A percentile compares a stretch with the other conserved stretches of the same genome.
Conservation (phyloP, 164 flowering plant species). For the Vitis rupestris region DNA sequence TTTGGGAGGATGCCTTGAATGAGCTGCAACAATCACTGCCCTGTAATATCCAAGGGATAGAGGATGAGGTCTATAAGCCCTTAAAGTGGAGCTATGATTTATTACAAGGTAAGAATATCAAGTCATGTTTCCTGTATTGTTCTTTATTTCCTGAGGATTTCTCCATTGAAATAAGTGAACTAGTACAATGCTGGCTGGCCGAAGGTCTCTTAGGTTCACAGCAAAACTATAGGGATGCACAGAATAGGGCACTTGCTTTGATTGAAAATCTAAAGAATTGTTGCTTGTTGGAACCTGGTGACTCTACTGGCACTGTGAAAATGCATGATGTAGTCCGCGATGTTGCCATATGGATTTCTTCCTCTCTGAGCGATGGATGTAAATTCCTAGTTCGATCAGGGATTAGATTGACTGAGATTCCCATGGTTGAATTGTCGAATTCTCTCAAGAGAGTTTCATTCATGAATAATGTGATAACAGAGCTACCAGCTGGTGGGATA, state of each 20-base stretch:
- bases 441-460: constrained; percentile 12
- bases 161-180: neutral
- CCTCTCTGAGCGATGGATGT: neutral
- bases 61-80: constrained; percentile 2
- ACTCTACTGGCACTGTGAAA: neutral
- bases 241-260: neutral
- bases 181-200: neutral
- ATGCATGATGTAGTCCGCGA: constrained; percentile 17
- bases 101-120: neutral
- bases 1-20: constrained; percentile 5
- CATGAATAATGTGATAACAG: constrained; percentile 13
- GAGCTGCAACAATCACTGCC: neutral
- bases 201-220: constrained; percentile 11
- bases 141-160: constrained; percentile 5
- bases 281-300: constrained; percentile 9
- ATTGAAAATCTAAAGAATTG: neutral
- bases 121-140: constrained; percentile 4
- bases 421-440: neutral
- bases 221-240: neutral
- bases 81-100: constrained; percentile 11
- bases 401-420: constrained; percentile 2
- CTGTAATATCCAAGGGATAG: neutral
- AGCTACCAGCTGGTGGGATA: constrained; percentile 2
- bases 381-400: constrained; percentile 13
- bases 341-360: constrained; percentile 10